phyloP scores from a whole-genome alignment of 257 asterid species.

The Gentiana straminea region DNA sequence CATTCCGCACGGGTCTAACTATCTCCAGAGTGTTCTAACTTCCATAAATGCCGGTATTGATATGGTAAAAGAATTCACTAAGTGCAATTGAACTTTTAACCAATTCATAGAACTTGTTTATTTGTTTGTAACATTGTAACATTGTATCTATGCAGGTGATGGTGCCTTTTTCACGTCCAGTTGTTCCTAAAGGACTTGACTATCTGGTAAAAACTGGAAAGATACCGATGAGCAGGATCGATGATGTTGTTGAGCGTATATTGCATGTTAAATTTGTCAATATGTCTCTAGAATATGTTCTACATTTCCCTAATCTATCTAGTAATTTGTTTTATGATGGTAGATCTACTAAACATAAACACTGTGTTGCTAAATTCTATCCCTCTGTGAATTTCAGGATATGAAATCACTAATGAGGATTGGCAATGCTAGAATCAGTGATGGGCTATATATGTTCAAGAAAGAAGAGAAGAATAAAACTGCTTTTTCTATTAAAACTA shows the following conservation, averaged over 20 bases:
- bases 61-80: slow-evolving; percentile 34
- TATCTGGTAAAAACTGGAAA: slow-evolving; percentile 54
- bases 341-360: too few relatives aligned
- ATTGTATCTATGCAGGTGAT: slow-evolving; percentile 44
- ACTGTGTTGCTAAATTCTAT: too few relatives aligned
- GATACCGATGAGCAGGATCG: slow-evolving; percentile 60
- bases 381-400: too few relatives aligned
- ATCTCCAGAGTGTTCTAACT: slow-evolving; percentile 43
- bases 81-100: slow-evolving; percentile 3
- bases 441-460: too few relatives aligned
- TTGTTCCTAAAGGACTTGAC: slow-evolving; percentile 46
- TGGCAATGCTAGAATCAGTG: too few relatives aligned
- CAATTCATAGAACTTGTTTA: neutral
- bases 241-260: slow-evolving; percentile 78
- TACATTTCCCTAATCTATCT: too few relatives aligned
- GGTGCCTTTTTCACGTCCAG: slow-evolving; percentile 60
- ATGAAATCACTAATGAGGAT: too few relatives aligned
- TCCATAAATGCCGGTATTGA: slow-evolving; percentile 75
- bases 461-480: too few relatives aligned
- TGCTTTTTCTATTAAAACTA: too few relatives aligned
- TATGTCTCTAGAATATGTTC: too few relatives aligned
- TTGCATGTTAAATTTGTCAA: slow-evolving; percentile 55
- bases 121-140: slow-evolving; percentile 1
- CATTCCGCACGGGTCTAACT: slow-evolving; percentile 69
- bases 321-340: too few relatives aligned